Conservation (phyloP, 371 early-diverging fungal genomes). For the Thermomucor indicae-seudaticae region DNA sequence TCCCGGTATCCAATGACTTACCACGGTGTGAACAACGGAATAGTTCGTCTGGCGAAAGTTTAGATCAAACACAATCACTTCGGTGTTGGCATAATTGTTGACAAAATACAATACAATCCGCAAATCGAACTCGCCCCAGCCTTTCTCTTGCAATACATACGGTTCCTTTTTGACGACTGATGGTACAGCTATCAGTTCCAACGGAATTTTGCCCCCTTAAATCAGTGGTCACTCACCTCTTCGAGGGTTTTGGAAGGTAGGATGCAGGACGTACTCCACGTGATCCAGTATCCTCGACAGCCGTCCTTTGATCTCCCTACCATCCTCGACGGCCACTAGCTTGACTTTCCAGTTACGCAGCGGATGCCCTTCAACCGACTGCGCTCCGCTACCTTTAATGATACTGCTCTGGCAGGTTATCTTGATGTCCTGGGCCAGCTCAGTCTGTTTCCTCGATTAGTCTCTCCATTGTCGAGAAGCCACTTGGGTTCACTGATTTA, state of each 20-base stretch:
- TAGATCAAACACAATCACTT: slow-evolving; percentile 52
- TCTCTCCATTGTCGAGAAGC: too few relatives aligned
- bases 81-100: slow-evolving; percentile 40
- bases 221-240: slow-evolving; percentile 41
- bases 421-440: slow-evolving; percentile 24
- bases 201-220: neutral
- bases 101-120: slow-evolving; percentile 52
- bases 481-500: too few relatives aligned
- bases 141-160: slow-evolving; percentile 46
- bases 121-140: slow-evolving; percentile 73
- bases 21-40: slow-evolving; percentile 41
- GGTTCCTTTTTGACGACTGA: slow-evolving; percentile 64
- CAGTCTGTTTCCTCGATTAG: too few relatives aligned
- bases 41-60: slow-evolving; percentile 53
- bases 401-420: slow-evolving; percentile 35
- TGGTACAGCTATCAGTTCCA: neutral
- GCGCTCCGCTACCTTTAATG: slow-evolving; percentile 19
- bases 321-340: slow-evolving; percentile 40
- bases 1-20: slow-evolving; percentile 8
- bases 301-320: slow-evolving; percentile 44
- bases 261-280: slow-evolving; percentile 73
- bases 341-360: slow-evolving; percentile 59
- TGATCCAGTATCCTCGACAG: slow-evolving; percentile 54
- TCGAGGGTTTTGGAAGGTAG: slow-evolving; percentile 60
- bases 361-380: slow-evolving; percentile 43